Evolutionary conservation across 2,329 filamentous ascomycete genomes (phyloP).

Genomic region (Trichoderma gracile): DNA sequence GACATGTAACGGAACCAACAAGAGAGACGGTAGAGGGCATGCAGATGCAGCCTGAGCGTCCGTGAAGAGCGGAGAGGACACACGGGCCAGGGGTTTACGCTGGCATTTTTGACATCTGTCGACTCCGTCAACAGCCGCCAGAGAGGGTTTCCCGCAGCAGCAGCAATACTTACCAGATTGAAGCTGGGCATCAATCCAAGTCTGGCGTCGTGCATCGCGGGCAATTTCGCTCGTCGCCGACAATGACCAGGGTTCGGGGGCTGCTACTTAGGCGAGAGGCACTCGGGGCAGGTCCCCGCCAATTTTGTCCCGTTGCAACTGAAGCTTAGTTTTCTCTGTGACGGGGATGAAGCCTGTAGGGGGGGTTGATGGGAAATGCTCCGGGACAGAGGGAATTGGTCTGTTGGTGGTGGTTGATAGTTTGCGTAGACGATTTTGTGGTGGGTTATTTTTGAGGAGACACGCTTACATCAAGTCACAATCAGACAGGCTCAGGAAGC

Average conservation of each 20-base stretch:
- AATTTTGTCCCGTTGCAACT: neutral
- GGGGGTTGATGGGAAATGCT: neutral
- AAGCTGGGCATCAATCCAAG: too few species aligned
- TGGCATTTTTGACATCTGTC: neutral
- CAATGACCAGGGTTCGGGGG: constrained; percentile 3
- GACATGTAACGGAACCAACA: neutral
- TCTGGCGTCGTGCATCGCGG: constrained; percentile 8
- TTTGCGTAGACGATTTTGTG: neutral
- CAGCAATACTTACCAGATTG: too few species aligned
- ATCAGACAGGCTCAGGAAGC: too few species aligned
- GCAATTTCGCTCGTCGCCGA: constrained; percentile 21
- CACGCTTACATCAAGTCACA: too few species aligned
- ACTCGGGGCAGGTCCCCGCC: constrained; percentile 4
- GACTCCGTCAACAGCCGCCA: too few species aligned
- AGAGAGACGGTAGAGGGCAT: neutral
- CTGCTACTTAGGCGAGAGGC: constrained; percentile 2
- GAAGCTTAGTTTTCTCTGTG: neutral
- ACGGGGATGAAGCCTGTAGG: neutral
- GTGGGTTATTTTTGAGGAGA: too few species aligned
- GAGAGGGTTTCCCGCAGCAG: too few species aligned
- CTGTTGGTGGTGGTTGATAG: neutral
- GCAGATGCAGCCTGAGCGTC: neutral
- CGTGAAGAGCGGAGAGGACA: constrained; percentile 4
- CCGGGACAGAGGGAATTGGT: too few species aligned
- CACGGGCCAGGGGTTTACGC: constrained; percentile 9